Conservation (phyloP, 2,329 filamentous ascomycete species). For the Epichloe glyceriae region DNA sequence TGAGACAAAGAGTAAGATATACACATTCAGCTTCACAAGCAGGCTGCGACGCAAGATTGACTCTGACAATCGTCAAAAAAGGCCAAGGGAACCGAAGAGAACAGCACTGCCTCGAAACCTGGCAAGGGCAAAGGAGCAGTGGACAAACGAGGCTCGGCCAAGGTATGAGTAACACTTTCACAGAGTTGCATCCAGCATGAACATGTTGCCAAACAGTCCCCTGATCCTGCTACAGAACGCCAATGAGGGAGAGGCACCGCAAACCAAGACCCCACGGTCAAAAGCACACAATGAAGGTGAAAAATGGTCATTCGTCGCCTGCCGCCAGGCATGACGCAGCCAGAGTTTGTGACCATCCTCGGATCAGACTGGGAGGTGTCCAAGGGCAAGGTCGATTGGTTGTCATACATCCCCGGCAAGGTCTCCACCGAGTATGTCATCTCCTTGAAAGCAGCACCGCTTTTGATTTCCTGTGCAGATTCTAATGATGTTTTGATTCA, state of each 20-base stretch:
- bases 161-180: conserved; percentile 12
- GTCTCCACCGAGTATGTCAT: conserved; percentile 64
- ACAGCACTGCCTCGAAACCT: conserved; percentile 11
- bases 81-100: conserved; percentile 14
- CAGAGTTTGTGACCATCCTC: conserved; percentile 59
- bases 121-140: conserved; percentile 12
- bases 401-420: conserved; percentile 53
- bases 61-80: conserved; percentile 5
- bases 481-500: conserved; percentile 5
- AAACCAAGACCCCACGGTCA: conserved; percentile 16
- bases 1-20: conserved; percentile 11
- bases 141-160: conserved; percentile 16
- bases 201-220: not conserved
- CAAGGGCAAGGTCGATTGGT: conserved; percentile 77
- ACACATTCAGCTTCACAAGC: not conserved
- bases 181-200: not conserved
- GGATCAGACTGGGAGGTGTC: conserved; percentile 72
- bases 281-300: conserved; percentile 40
- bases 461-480: conserved; percentile 2
- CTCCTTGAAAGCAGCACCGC: not conserved
- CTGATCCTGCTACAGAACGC: conserved; percentile 5
- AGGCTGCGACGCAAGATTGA: not conserved
- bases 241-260: conserved; percentile 14
- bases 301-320: conserved; percentile 72
- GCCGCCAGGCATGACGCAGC: conserved; percentile 69